Evolutionary conservation across 805 yeast genomes (phyloP), one percentile per base, ranked within the genome.

Genomic region (Candida piceae): DNA sequence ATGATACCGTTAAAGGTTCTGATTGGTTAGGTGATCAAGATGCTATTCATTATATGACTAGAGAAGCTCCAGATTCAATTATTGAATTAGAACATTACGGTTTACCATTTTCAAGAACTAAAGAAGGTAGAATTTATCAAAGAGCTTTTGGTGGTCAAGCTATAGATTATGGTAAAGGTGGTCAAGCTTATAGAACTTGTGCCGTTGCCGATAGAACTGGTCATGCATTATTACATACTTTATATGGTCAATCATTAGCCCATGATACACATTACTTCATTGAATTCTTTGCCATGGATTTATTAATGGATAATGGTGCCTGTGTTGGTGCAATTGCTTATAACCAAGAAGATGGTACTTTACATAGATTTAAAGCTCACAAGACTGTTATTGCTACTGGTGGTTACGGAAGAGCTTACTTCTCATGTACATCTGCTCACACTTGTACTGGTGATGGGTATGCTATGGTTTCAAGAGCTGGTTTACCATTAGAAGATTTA

Each of bases 11-110:
- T 54, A 90, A 90, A 70, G 98, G 98, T 48, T 88, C 97, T 8
- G 98, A 90, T 69, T 90, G 98, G 98, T 78, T 90, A 46, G 98
- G 98, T 59, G 98, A 90, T 68, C 98, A 90, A 71, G 98, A 90
- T 61, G 96, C 97, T 38, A 90, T 93, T 61, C 97, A 90, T 69
- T 90, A 90, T 70, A 90, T 90, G 98, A 90, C 98, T 40, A 80
- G 88, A 63, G 97, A 90, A 69, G 98, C 98, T 19, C 96, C 97
- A 29, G 78, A 80, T 51, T 84, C 97, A 31, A 90, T 90, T 56
- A 87, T 89, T 57, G 98, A 90, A 72, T 74, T 90, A 62, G 98
- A 90, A 72, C 96, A 93, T 68, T 93, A 78, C 66, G 98, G 98
- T 72, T 94, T 93, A 52, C 98, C 98, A 43, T 90, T 90, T 70